These are phyloP conservation scores for Neopestalotiopsis sp. DNA, from an alignment of 2,329 filamentous ascomycete species.

Conservation along the genomic window DNA sequence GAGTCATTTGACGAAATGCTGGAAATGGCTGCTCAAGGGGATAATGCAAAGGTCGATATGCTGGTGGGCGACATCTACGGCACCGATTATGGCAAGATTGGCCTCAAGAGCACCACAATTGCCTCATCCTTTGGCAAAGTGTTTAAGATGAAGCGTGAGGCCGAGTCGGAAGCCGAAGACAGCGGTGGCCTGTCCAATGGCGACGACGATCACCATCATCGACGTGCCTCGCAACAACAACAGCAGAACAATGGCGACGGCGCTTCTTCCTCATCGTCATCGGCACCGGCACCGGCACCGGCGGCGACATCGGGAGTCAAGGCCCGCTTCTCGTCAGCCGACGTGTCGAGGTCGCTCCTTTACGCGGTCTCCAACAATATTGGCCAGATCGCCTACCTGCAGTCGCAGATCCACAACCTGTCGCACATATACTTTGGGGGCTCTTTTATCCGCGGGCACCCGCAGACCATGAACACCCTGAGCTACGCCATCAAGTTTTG, in stretches of 20 bases:
- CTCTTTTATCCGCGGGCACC: slow-evolving; percentile 93
- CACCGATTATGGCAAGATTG: slow-evolving; percentile 93
- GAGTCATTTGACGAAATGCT: slow-evolving; percentile 98
- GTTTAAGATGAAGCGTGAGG: slow-evolving; percentile 87
- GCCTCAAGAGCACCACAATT: slow-evolving; percentile 93
- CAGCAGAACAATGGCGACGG: slow-evolving; percentile 20
- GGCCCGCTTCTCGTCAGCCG: slow-evolving; percentile 74
- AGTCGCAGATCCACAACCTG: slow-evolving; percentile 90
- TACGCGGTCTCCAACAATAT: slow-evolving; percentile 99
- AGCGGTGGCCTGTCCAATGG: slow-evolving; percentile 62
- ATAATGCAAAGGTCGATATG: slow-evolving; percentile 95
- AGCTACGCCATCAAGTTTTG: slow-evolving; percentile 98
- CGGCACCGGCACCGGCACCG: slow-evolving; percentile 31
- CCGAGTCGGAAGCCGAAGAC: slow-evolving; percentile 80
- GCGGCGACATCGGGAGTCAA: slow-evolving; percentile 35
- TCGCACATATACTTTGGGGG: slow-evolving; percentile 97
- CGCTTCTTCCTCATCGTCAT: slow-evolving; percentile 23
- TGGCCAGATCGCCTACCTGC: slow-evolving; percentile 96
- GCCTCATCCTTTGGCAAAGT: slow-evolving; percentile 97
- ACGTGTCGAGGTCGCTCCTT: slow-evolving; percentile 88
- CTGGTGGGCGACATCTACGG: slow-evolving; percentile 98
- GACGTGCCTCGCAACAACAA: slow-evolving; percentile 16
- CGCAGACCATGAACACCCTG: slow-evolving; percentile 96
- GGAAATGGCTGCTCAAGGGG: slow-evolving; percentile 84
- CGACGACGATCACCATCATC: slow-evolving; percentile 42